Evolutionary conservation across 306 rosid species (phyloP).

Genomic region (Rubus idaeus): DNA sequence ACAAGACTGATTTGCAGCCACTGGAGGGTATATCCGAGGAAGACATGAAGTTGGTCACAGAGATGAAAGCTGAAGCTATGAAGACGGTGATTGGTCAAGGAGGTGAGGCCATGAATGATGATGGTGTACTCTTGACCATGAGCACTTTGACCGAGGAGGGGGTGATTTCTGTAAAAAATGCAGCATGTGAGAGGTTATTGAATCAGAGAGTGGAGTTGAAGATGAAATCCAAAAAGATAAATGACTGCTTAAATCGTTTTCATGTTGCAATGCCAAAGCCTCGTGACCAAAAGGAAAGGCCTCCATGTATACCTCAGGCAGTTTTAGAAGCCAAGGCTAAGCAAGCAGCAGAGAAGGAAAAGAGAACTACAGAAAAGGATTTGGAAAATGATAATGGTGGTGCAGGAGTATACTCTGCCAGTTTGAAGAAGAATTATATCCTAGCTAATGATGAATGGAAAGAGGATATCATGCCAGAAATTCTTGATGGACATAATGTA

Average conservation of each 20-base stretch:
- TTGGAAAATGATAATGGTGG: constrained; percentile 89
- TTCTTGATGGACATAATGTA: constrained; percentile 88
- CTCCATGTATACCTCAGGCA: constrained; percentile 64
- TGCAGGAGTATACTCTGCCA: constrained; percentile 88
- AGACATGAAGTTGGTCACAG: constrained; percentile 72
- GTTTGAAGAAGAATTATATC: constrained; percentile 68
- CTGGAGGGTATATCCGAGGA: constrained; percentile 75
- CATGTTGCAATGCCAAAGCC: constrained; percentile 83
- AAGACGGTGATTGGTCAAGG: constrained; percentile 77
- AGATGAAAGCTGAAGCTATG: constrained; percentile 83
- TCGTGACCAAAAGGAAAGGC: constrained; percentile 83
- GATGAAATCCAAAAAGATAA: constrained; percentile 81
- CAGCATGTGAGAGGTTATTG: constrained; percentile 12
- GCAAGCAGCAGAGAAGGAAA: constrained; percentile 60
- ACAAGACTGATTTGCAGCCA: constrained; percentile 86
- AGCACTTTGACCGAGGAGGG: constrained; percentile 88
- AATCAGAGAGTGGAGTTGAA: constrained; percentile 81
- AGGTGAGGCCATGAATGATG: constrained; percentile 58
- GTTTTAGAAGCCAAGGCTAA: constrained; percentile 72
- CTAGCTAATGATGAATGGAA: constrained; percentile 85
- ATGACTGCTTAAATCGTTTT: constrained; percentile 75
- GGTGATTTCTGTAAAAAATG: constrained; percentile 42
- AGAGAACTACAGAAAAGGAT: constrained; percentile 70
- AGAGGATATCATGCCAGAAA: constrained; percentile 79
- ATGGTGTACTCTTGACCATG: constrained; percentile 70